Base-by-base conservation (phyloP, 768 basidiomycete genomes). In the Fomitopsis pulvina region DNA sequence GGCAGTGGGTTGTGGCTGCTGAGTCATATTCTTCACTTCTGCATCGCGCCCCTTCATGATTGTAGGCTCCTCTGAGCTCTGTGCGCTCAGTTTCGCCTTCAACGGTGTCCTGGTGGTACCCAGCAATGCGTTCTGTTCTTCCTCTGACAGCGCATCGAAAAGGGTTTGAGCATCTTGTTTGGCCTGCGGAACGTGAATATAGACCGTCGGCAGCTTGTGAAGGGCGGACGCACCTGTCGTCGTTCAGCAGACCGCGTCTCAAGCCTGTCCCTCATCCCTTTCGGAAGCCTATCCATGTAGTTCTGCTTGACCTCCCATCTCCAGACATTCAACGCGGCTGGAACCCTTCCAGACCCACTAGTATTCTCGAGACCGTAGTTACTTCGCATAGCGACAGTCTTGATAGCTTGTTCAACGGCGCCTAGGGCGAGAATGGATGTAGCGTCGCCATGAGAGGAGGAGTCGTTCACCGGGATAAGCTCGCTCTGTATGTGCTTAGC, bases 251-350 rank as follows among this genome's bases (percentile, higher is more conserved):
- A 65, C 58, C 92, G 75, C 8, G 61, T 64, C 45, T 83, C 78
- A 0, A 77, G 79, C 60, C 78, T 87, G 54, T 85, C 81, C 54
- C 71, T 70, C 11, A 75, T 73, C 59, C 77, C 80, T 61, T 79
- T 82, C 0, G 87, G 86, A 27, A 92, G 63, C 78, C 83, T 85
- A 49, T 78, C 72, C 51, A 69, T 68, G 54, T 75, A 71, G 18
- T 73, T 57, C 2, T 78, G 73, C 57, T 78, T 80, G 10, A 87
- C 82, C 63, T 95, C 92, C 92, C 92, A 95, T 45, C 87, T 73
- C 90, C 89, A 94, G 20, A 86, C 69, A 53, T 78, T 83, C 28
- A 88, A 66, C n/a, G 77, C 68, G 6, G 83, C 78, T 12, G 85
- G 82, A 20, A 71, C 59, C 61, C 77, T 87, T 46, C 69, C 68